phyloP scores from a whole-genome alignment of 1,139 yeast genomes.

The Yamadazyma sp. region DNA sequence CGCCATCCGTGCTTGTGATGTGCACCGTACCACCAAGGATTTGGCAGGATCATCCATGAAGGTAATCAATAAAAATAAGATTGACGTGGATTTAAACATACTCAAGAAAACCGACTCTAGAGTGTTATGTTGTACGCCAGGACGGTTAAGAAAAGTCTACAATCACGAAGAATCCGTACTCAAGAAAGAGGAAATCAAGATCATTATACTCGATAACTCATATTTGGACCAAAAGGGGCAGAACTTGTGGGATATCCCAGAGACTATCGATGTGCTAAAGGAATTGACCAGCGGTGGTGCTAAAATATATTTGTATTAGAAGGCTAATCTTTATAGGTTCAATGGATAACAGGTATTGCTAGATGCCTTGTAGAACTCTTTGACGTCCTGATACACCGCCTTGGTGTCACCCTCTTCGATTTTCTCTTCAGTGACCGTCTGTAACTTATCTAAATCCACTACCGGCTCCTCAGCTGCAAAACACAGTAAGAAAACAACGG shows the following conservation, averaged over 20 bases:
- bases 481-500: conserved; percentile 9
- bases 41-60: conserved; percentile 60
- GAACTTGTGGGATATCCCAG: conserved; percentile 61
- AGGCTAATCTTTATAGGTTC: conserved; percentile 10
- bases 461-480: conserved; percentile 8
- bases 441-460: conserved; percentile 9
- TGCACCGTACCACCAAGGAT: conserved; percentile 59
- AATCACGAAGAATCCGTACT: conserved; percentile 37
- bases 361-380: conserved; percentile 32
- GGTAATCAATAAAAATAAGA: conserved; percentile 64
- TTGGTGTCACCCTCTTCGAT: conserved; percentile 18
- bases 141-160: conserved; percentile 56
- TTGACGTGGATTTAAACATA: conserved; percentile 56
- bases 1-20: conserved; percentile 73
- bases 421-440: conserved; percentile 6
- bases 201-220: conserved; percentile 61
- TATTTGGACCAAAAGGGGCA: conserved; percentile 64
- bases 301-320: conserved; percentile 49
- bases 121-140: conserved; percentile 65
- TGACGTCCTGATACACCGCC: conserved; percentile 22
- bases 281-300: conserved; percentile 43
- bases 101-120: conserved; percentile 51
- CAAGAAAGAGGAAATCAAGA: conserved; percentile 50
- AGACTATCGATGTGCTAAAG: conserved; percentile 43
- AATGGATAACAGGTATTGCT: conserved; percentile 35